Evolutionary conservation across 352 stramenopile species (phyloP), one percentile per base, ranked within the genome.

Genomic region (Phytophthora nicotianae): DNA sequence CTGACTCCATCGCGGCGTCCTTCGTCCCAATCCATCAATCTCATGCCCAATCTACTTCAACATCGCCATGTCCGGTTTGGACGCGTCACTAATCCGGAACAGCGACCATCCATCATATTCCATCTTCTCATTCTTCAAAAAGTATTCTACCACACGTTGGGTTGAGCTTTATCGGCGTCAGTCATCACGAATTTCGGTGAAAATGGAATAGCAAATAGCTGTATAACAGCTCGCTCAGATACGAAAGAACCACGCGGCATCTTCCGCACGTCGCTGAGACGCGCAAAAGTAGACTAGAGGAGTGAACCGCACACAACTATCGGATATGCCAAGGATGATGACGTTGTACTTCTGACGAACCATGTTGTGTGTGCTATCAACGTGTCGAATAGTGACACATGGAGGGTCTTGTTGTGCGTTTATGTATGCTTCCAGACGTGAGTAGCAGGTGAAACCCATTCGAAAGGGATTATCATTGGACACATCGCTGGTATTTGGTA

Each of bases 311-410:
- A n/a, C 42, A 5, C 53, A 52, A 5, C 53, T 38, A 29, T 61
- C 29, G 2, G 53, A 61, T 27, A 37, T 26, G 8, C 26, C 52
- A 1, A 61, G 16, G 6, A 53, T 51, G n/a, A 61, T 53, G 1
- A 61, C 32, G 27, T 0, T 38, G n/a, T 53, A 61, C 1, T 29
- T 35, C 21, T 61, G 42, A 4, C 53, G 27, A 2, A 61, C 29
- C 13, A 61, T 27, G 7, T 47, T 47, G n/a, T 53, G 42, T 13
- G 53, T 61, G 17, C 53, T 61, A 10, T 61, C 53, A 35, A 59
- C n/a, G 27, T 46, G 52, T 14, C 35, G 14, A 10, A 59, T 50
- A 11, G 41, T 59, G 13, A 43, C 27, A 16, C 52, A 59, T 1
- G 24, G 40, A 1, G 40, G 17, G 13, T 59, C 27, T 35, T 45